A percentile compares a stretch with the other conserved stretches of the same genome.
Evolutionary conservation across 1,284 basidiomycete genomes (phyloP).

Genomic region (Calocybe gambosa): DNA sequence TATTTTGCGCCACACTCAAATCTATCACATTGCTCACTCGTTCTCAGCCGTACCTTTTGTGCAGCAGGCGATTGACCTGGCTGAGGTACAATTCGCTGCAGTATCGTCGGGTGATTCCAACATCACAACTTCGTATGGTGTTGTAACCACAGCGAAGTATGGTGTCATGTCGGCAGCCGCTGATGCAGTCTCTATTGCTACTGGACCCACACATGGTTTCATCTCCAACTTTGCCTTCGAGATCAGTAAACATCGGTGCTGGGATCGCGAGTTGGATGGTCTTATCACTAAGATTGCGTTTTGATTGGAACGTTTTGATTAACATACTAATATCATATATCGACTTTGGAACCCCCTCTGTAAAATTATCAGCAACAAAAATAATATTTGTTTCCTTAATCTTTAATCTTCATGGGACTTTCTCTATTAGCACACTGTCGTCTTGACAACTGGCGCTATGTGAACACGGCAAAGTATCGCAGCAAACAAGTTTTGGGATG

Average conservation of each 20-base stretch:
- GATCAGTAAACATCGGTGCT: slow-evolving; percentile 60
- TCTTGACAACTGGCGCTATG: too few relatives aligned
- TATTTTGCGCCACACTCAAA: slow-evolving; percentile 2
- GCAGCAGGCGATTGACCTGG: slow-evolving; percentile 38
- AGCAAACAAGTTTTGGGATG: background rate
- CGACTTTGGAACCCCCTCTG: too few relatives aligned
- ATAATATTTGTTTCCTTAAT: too few relatives aligned
- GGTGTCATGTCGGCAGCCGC: slow-evolving; percentile 30
- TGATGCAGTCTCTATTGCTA: slow-evolving; percentile 32
- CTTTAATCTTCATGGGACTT: too few relatives aligned
- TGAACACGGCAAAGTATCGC: slow-evolving; percentile 8
- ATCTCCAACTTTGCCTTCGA: slow-evolving; percentile 53
- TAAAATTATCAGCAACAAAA: too few relatives aligned
- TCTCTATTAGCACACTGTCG: too few relatives aligned
- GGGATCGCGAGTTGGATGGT: slow-evolving; percentile 52
- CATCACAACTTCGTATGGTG: slow-evolving; percentile 51
- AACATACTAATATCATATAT: too few relatives aligned
- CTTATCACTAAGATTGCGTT: slow-evolving; percentile 50
- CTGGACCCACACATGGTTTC: slow-evolving; percentile 42
- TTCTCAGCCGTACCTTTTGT: slow-evolving; percentile 43
- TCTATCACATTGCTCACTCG: too few relatives aligned
- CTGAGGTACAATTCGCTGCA: slow-evolving; percentile 37
- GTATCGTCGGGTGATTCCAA: slow-evolving; percentile 26
- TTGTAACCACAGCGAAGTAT: slow-evolving; percentile 54
- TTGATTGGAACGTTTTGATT: slow-evolving; percentile 25